Evolutionary conservation across 192 early-diverging fungal species (phyloP).

Genomic region (Spinellus fusiger): DNA sequence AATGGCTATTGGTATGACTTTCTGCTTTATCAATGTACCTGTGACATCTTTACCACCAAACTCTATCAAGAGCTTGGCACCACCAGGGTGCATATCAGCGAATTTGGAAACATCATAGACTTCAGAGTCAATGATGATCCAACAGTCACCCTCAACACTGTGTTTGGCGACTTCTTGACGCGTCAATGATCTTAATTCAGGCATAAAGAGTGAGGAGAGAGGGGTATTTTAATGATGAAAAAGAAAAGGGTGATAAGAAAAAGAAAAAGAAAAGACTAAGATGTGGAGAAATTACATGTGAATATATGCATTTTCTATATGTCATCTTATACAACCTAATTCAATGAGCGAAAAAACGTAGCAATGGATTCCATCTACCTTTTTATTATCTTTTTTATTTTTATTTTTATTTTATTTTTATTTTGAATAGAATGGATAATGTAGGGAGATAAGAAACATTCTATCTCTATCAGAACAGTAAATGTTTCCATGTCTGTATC

Average conservation of each 20-base stretch:
- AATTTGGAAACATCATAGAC: constrained; percentile 55
- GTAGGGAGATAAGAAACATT: too few relatives aligned
- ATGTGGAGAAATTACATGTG: constrained; percentile 13
- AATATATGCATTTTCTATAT: neutral
- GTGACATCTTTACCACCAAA: constrained; percentile 77
- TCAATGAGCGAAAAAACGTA: neutral
- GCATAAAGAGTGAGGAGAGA: constrained; percentile 6
- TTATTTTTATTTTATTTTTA: neutral
- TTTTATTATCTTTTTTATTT: neutral
- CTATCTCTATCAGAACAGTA: too few relatives aligned
- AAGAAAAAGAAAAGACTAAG: neutral
- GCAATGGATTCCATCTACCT: neutral
- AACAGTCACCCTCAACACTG: constrained; percentile 29
- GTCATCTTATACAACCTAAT: neutral
- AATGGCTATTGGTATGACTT: too few relatives aligned
- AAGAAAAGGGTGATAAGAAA: neutral
- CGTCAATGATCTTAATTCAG: constrained; percentile 21
- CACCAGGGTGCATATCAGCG: constrained; percentile 53
- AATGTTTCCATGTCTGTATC: too few relatives aligned
- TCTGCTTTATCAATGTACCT: too few relatives aligned
- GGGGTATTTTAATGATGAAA: neutral
- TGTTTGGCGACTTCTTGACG: constrained; percentile 33
- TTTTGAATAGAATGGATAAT: too few relatives aligned
- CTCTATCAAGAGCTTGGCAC: constrained; percentile 53
- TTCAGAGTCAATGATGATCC: constrained; percentile 56